A percentile compares a stretch with the other conserved stretches of the same genome.
Conservation (phyloP, 306 rosid genomes). For the Sesbania bispinosa region DNA sequence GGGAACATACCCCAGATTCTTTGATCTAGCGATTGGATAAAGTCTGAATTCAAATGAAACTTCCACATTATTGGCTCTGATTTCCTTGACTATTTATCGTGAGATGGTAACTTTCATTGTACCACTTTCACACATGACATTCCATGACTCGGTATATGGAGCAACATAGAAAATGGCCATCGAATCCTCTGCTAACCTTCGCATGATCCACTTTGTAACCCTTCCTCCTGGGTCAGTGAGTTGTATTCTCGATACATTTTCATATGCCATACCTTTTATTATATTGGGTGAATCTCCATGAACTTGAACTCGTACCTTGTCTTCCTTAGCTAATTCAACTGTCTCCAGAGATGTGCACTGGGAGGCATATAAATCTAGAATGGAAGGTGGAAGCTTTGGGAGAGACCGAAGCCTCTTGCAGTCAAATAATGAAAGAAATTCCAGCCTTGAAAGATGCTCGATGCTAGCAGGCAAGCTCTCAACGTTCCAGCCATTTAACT, state of each 20-base stretch:
- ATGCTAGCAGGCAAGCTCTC: neutral
- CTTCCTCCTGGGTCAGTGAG: neutral
- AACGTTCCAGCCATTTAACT: neutral
- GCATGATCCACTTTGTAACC: neutral
- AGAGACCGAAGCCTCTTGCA: constrained; percentile 4
- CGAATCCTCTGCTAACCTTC: neutral
- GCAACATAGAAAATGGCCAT: neutral
- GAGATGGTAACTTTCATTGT: neutral
- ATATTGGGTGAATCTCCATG: neutral
- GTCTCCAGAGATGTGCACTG: neutral
- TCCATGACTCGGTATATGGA: neutral
- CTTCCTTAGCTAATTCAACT: neutral
- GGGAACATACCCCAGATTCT: neutral
- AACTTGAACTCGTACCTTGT: neutral
- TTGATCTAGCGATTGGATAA: neutral
- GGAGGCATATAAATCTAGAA: fast-evolving
- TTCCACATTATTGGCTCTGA: neutral
- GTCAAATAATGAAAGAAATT: neutral
- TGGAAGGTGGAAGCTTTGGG: neutral
- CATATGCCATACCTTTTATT: neutral
- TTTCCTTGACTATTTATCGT: neutral
- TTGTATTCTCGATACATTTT: neutral
- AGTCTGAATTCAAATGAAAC: neutral
- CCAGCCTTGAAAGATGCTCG: neutral
- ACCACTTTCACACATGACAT: neutral